A percentile compares a stretch with the other conserved stretches of the same genome.
Evolutionary conservation across 2,329 filamentous ascomycete species (phyloP).

Genomic region (Colletotrichum tabaci): DNA sequence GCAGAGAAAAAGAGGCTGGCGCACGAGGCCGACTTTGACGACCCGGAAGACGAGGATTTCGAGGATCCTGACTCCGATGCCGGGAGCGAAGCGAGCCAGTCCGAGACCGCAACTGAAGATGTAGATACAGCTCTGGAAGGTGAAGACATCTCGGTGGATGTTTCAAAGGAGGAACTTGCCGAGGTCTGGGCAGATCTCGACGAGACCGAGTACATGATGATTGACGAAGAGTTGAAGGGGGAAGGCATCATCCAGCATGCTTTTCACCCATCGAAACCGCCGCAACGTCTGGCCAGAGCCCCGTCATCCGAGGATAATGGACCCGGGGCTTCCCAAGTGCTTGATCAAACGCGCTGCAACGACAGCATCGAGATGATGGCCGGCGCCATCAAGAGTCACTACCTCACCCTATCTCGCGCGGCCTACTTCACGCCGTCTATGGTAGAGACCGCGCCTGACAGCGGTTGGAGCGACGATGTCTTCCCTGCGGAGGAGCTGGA

Average conservation of each 20-base stretch:
- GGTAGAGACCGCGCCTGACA: not conserved
- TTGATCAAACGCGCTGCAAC: not conserved
- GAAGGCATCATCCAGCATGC: not conserved
- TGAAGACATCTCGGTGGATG: constrained; percentile 2
- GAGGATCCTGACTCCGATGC: not conserved
- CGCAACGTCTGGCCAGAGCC: not conserved
- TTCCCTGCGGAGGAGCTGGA: constrained; percentile 2
- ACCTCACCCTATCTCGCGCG: not conserved
- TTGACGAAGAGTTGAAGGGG: not conserved
- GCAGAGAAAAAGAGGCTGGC: constrained; percentile 3
- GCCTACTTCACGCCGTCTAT: constrained; percentile 7
- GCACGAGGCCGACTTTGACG: constrained; percentile 7
- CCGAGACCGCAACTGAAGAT: not conserved
- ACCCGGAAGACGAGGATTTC: constrained; percentile 5
- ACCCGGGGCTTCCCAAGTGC: not conserved
- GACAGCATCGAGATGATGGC: not conserved
- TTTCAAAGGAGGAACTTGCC: constrained; percentile 10
- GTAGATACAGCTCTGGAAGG: constrained; percentile 1
- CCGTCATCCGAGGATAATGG: not conserved
- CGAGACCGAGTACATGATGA: not conserved
- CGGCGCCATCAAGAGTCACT: constrained; percentile 11
- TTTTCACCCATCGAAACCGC: not conserved
- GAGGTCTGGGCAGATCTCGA: constrained; percentile 15
- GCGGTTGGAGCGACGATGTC: constrained; percentile 13
- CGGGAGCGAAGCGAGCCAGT: constrained; percentile 8